Percentiles rank a stretch among this genome's conserved stretches.
Conservation (phyloP, 1,284 basidiomycete species). For the Microbotryomycetes sp. region DNA sequence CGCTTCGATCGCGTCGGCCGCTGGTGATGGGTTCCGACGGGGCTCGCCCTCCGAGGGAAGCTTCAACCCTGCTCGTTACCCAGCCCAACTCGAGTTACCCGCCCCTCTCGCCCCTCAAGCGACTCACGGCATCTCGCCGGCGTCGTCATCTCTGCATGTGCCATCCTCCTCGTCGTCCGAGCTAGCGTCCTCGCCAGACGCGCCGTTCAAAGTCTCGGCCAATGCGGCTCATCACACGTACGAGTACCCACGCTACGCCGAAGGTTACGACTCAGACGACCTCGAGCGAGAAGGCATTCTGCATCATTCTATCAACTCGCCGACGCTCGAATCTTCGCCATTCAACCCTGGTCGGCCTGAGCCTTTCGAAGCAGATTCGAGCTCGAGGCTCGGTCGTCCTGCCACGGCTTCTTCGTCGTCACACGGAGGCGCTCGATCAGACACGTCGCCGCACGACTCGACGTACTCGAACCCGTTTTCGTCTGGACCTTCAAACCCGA, state of each 20-base stretch:
- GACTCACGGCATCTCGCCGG: not conserved
- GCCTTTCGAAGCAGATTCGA: not conserved
- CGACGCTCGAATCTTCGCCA: not conserved
- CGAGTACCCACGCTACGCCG: slow-evolving; percentile 20
- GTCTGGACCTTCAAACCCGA: not conserved
- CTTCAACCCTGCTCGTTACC: slow-evolving; percentile 3
- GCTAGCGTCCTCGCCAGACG: not conserved
- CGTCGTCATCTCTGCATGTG: not conserved
- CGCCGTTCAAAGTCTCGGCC: not conserved
- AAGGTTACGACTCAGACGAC: slow-evolving; percentile 11
- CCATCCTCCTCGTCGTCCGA: not conserved
- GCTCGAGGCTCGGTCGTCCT: not conserved
- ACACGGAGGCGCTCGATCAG: not conserved
- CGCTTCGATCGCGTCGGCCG: slow-evolving; percentile 1
- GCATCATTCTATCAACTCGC: slow-evolving; percentile 4
- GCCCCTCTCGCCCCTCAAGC: slow-evolving; percentile 25
- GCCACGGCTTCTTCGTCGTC: not conserved
- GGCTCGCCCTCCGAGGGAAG: slow-evolving; percentile 4
- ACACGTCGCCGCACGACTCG: not conserved
- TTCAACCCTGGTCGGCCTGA: not conserved
- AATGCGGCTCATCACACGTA: not conserved
- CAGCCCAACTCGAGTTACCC: slow-evolving; percentile 27
- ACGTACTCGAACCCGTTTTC: not conserved
- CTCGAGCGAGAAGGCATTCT: slow-evolving; percentile 23
- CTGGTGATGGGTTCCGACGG: slow-evolving; percentile 1